Percentiles rank a stretch among this genome's conserved stretches.
These are phyloP conservation scores for Amanita pallidorosea DNA, from an alignment of 768 basidiomycete species.

Conservation along the genomic window DNA sequence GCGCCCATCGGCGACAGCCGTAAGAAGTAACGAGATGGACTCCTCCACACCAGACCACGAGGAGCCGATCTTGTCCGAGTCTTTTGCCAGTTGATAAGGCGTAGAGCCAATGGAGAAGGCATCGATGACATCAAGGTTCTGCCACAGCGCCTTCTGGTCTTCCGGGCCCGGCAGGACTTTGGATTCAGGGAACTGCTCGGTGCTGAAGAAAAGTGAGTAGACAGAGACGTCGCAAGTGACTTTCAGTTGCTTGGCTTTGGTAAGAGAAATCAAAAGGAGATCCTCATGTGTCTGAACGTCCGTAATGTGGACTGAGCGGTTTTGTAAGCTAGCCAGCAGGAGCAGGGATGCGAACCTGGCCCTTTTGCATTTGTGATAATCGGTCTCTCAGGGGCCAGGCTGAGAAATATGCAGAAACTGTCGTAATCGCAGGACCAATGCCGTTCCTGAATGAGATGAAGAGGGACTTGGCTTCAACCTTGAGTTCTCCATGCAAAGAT, in stretches of 20 bases:
- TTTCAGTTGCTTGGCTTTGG: conserved; percentile 87
- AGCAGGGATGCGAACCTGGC: conserved; percentile 88
- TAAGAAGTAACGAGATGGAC: conserved; percentile 76
- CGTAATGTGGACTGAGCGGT: conserved; percentile 80
- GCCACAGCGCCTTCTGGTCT: conserved; percentile 82
- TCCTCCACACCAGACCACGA: conserved; percentile 80
- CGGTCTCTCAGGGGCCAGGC: conserved; percentile 90
- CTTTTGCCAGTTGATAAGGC: conserved; percentile 65
- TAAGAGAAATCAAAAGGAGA: conserved; percentile 80
- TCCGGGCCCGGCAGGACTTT: conserved; percentile 56
- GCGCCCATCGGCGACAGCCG: conserved; percentile 71
- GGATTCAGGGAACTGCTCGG: conserved; percentile 59
- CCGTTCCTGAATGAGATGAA: conserved; percentile 66
- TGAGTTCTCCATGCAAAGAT: conserved; percentile 59
- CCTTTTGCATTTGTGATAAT: conserved; percentile 91
- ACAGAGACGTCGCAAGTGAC: conserved; percentile 96
- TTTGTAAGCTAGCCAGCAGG: conserved; percentile 87
- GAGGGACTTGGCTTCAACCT: conserved; percentile 72
- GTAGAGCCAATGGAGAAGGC: conserved; percentile 83
- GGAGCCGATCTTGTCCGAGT: conserved; percentile 48
- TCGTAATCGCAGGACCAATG: conserved; percentile 48
- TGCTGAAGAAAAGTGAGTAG: conserved; percentile 82
- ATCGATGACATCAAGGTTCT: conserved; percentile 75
- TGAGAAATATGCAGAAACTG: conserved; percentile 78
- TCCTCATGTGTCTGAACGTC: conserved; percentile 87